Conservation (phyloP, 495 filamentous ascomycete genomes). For the Friedmanniomyces simplex region DNA sequence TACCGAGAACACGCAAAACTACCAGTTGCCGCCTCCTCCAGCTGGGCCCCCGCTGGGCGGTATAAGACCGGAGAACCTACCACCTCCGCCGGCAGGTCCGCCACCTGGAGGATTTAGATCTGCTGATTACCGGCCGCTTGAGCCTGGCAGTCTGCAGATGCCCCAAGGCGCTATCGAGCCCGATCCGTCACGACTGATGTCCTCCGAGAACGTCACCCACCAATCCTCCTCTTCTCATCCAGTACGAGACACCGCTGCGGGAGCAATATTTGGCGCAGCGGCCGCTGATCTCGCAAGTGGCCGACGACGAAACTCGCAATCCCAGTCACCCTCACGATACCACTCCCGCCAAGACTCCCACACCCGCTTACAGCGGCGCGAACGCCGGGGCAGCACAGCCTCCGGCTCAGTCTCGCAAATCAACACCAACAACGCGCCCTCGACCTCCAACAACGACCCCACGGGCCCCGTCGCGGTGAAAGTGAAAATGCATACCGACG, state of each 20-base stretch:
- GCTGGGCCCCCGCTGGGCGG: constrained; percentile 26
- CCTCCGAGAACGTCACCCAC: constrained; percentile 4
- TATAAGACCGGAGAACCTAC: constrained; percentile 27
- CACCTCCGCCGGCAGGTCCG: constrained; percentile 31
- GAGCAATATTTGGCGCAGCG: constrained; percentile 7
- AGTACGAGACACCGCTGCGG: constrained; percentile 2
- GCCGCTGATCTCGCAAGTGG: constrained; percentile 37
- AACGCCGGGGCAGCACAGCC: not conserved
- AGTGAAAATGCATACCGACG: constrained; percentile 69
- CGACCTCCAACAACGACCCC: constrained; percentile 20
- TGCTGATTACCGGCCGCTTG: constrained; percentile 1
- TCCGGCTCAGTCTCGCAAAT: constrained; percentile 12
- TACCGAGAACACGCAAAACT: not conserved
- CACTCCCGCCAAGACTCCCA: constrained; percentile 19
- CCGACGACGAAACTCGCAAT: constrained; percentile 26
- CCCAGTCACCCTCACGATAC: constrained; percentile 25
- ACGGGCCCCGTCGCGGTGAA: constrained; percentile 62
- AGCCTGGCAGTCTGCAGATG: constrained; percentile 13
- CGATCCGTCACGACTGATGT: constrained; percentile 12
- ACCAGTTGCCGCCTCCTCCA: constrained; percentile 26
- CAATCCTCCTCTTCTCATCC: not conserved
- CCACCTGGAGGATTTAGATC: not conserved
- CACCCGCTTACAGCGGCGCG: constrained; percentile 36
- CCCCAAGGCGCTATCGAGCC: constrained; percentile 17
- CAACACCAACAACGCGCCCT: constrained; percentile 36